Evolutionary conservation across 176 grass and related monocot genomes (phyloP).

Genomic region (Cenchrus fungigraminus): DNA sequence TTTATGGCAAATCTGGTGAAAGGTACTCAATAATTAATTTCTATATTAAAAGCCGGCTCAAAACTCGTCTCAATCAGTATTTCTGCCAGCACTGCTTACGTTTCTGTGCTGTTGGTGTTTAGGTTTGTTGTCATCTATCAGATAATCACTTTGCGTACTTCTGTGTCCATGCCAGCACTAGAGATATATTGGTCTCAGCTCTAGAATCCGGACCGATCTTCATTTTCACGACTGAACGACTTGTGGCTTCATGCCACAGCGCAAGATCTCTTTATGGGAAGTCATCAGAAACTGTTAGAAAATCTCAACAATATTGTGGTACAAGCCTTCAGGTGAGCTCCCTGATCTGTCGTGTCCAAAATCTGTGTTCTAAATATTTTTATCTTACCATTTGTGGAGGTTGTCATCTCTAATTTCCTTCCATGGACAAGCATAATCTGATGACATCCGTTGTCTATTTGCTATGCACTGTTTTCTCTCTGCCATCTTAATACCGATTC

Average conservation of each 20-base stretch:
- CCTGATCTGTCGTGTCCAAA: neutral
- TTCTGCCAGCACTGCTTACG: slow-evolving; percentile 1
- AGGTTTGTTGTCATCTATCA: neutral
- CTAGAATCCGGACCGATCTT: neutral
- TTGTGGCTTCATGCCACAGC: neutral
- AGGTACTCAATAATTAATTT: neutral
- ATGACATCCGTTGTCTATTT: neutral
- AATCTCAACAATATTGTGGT: neutral
- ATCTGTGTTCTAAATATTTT: neutral
- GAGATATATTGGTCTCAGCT: neutral
- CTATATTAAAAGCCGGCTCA: too few species aligned
- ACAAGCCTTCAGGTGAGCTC: neutral
- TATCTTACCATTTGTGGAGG: neutral
- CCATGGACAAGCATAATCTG: neutral
- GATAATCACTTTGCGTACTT: neutral
- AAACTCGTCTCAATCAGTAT: neutral
- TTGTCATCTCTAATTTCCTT: neutral
- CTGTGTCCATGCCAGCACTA: neutral
- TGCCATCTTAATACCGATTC: slow-evolving; percentile 11
- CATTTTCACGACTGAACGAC: neutral
- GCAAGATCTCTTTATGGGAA: neutral
- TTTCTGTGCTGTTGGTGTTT: neutral
- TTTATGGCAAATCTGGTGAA: too few species aligned
- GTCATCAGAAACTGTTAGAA: neutral
- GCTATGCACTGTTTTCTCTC: neutral